A percentile compares a stretch with the other conserved stretches of the same genome.
Evolutionary conservation across 345 rosid genomes (phyloP).

Genomic region (Iberis pinnata): DNA sequence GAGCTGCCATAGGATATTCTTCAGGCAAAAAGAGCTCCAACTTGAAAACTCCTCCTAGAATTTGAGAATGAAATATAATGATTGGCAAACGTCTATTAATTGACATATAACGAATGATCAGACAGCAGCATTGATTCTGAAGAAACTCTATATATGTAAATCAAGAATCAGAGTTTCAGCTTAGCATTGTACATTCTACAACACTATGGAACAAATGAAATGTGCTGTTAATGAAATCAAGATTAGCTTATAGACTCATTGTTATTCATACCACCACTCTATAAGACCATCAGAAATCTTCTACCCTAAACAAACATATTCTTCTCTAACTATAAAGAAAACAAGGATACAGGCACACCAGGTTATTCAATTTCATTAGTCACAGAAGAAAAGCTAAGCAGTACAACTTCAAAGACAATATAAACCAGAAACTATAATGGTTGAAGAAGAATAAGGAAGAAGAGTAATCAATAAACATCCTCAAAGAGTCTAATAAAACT

Average conservation of each 20-base stretch:
- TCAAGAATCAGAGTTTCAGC: background rate
- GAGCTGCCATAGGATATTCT: slow-evolving; percentile 99
- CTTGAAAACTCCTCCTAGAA: slow-evolving; percentile 90
- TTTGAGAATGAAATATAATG: slow-evolving; percentile 6
- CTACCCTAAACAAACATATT: background rate
- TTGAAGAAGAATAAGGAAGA: no score
- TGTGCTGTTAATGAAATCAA: background rate
- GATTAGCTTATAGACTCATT: background rate
- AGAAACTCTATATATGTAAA: no score
- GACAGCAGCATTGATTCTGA: no score
- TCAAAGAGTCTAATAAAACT: no score
- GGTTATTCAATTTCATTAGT: background rate
- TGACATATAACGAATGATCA: no score
- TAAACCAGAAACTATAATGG: no score
- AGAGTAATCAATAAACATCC: no score
- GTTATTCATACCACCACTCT: background rate
- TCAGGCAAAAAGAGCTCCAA: slow-evolving; percentile 97
- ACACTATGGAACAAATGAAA: background rate
- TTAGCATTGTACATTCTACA: background rate
- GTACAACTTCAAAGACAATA: no score
- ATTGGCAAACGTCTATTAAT: background rate
- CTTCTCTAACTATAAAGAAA: background rate
- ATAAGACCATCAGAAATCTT: background rate
- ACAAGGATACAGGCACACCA: background rate
- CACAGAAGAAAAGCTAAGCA: no score